Conservation (phyloP, 2,329 filamentous ascomycete genomes). For the Ascosphaera apis region DNA sequence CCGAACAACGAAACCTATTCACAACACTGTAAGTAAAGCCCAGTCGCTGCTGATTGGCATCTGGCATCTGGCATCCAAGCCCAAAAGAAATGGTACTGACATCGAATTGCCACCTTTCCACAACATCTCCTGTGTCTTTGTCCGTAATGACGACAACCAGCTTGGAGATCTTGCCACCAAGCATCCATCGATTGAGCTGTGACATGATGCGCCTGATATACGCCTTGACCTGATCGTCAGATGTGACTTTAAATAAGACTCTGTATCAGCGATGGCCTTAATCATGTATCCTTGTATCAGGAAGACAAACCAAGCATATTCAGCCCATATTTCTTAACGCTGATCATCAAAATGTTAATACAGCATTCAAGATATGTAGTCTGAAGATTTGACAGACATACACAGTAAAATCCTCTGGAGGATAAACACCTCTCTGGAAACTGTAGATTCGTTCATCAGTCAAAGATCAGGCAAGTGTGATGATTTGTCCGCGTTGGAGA, state of each 20-base stretch:
- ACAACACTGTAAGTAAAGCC: slow-evolving; percentile 4
- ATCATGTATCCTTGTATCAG: background rate
- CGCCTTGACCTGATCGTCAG: slow-evolving; percentile 93
- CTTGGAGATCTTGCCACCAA: slow-evolving; percentile 88
- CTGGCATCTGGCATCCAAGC: too few species aligned
- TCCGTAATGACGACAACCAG: slow-evolving; percentile 90
- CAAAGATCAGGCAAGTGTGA: background rate
- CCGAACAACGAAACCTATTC: slow-evolving; percentile 5
- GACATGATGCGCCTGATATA: slow-evolving; percentile 99
- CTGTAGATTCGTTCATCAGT: slow-evolving; percentile 20
- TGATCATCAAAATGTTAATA: slow-evolving; percentile 6
- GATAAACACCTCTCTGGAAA: slow-evolving; percentile 66
- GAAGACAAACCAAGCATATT: slow-evolving; percentile 58
- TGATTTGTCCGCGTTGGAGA: background rate
- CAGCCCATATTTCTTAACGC: slow-evolving; percentile 96
- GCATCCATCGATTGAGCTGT: slow-evolving; percentile 95
- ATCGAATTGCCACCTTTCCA: slow-evolving; percentile 97
- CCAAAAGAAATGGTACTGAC: too few species aligned
- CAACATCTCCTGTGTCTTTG: slow-evolving; percentile 89
- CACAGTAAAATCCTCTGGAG: slow-evolving; percentile 90
- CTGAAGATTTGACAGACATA: slow-evolving; percentile 28
- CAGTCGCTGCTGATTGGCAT: background rate
- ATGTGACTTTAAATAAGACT: slow-evolving; percentile 37
- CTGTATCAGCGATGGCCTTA: background rate
- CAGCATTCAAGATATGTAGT: background rate